phyloP scores from a whole-genome alignment of 2,329 filamentous ascomycete species.

The Nemania sp. region DNA sequence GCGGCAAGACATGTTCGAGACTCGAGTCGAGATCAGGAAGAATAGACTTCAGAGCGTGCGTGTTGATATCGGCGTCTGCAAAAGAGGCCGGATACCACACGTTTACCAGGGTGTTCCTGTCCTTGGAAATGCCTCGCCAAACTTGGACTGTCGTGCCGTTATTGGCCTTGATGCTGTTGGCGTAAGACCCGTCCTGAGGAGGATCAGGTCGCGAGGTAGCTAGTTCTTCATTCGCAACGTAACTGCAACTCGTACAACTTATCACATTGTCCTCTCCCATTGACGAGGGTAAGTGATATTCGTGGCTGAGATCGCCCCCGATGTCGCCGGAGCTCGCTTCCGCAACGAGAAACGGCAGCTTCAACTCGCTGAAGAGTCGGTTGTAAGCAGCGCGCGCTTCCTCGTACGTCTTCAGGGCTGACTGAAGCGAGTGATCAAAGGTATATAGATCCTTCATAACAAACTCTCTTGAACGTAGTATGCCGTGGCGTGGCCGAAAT shows the following conservation, averaged over 20 bases:
- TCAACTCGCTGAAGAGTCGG: slow-evolving; percentile 79
- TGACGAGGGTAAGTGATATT: slow-evolving; percentile 82
- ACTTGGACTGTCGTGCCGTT: slow-evolving; percentile 36
- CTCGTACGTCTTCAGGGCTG: slow-evolving; percentile 81
- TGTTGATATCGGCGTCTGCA: slow-evolving; percentile 48
- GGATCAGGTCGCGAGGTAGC: slow-evolving; percentile 48
- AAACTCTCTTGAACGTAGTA: slow-evolving; percentile 88
- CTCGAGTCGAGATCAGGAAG: slow-evolving; percentile 72
- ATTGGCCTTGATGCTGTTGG: not conserved
- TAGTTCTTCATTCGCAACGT: slow-evolving; percentile 88
- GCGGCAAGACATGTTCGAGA: slow-evolving; percentile 61
- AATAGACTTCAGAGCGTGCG: slow-evolving; percentile 66
- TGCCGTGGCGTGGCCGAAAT: slow-evolving; percentile 81
- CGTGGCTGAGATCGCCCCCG: slow-evolving; percentile 90
- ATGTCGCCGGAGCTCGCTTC: slow-evolving; percentile 95
- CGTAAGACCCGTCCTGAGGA: not conserved
- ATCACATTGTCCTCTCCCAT: slow-evolving; percentile 87
- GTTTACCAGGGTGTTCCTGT: slow-evolving; percentile 69
- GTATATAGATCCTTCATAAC: slow-evolving; percentile 99
- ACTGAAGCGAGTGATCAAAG: slow-evolving; percentile 71
- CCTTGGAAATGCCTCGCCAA: slow-evolving; percentile 69
- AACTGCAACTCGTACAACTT: slow-evolving; percentile 72
- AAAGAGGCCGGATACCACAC: slow-evolving; percentile 63
- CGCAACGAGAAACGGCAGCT: slow-evolving; percentile 81
- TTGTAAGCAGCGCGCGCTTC: slow-evolving; percentile 75